Evolutionary conservation across 805 yeast genomes (phyloP).

Genomic region (Kuraishia hungarica): DNA sequence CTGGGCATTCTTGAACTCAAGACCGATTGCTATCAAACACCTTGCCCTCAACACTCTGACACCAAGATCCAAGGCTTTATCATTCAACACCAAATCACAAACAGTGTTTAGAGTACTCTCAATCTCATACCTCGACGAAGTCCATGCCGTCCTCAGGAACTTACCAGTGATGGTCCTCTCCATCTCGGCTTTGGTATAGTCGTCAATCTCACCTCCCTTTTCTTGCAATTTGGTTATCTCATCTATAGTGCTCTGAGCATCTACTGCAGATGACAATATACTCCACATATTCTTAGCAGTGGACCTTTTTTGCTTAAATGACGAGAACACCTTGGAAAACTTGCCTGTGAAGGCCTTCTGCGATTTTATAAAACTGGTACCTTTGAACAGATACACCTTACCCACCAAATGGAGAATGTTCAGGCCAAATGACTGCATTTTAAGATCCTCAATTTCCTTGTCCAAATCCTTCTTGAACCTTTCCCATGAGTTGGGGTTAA

Average conservation of each 20-base stretch:
- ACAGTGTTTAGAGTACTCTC: conserved; percentile 65
- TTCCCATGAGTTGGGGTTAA: conserved; percentile 31
- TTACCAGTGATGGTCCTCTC: conserved; percentile 73
- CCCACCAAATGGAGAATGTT: conserved; percentile 76
- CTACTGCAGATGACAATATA: conserved; percentile 65
- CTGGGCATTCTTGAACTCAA: conserved; percentile 46
- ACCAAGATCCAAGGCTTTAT: conserved; percentile 37
- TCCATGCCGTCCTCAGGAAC: conserved; percentile 80
- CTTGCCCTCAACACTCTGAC: conserved; percentile 54
- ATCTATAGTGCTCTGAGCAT: conserved; percentile 72
- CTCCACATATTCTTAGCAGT: conserved; percentile 65
- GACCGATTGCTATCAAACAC: conserved; percentile 51
- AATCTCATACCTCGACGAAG: conserved; percentile 71
- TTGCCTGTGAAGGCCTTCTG: conserved; percentile 65
- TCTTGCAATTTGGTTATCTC: conserved; percentile 64
- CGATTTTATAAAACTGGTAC: conserved; percentile 54
- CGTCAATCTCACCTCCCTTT: conserved; percentile 29
- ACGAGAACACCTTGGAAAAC: conserved; percentile 43
- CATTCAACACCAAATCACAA: conserved; percentile 57
- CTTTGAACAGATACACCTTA: conserved; percentile 56
- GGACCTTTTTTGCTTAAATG: conserved; percentile 66
- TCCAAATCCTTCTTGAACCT: conserved; percentile 55
- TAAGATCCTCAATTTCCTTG: conserved; percentile 77
- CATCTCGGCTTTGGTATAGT: conserved; percentile 47
- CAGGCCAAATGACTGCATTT: conserved; percentile 79